Evolutionary conservation across 2,329 filamentous ascomycete genomes (phyloP), one percentile per base, ranked within the genome.

Genomic region (Colletotrichum lupini): DNA sequence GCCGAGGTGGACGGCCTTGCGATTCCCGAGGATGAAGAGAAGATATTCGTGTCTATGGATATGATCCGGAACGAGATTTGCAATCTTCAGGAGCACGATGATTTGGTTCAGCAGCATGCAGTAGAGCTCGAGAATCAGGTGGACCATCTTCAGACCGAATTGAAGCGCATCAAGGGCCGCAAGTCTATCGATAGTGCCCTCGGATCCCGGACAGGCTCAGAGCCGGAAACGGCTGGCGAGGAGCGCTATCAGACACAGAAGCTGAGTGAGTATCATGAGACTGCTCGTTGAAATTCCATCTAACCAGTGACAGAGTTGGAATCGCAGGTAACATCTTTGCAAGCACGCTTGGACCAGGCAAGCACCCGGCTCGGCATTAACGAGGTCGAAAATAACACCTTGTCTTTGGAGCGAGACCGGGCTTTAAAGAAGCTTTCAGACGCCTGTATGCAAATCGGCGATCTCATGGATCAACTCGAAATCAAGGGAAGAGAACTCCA

Each of bases 331-430:
- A 86, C 89, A 59, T 86, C 89, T 24, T 83, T 93, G 49, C 89
- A 92, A 77, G 84, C 87, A 8, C 90, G 89, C 19, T 83, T 94
- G 1, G 90, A 92, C 72, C 87, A 91, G 75, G 86, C 89, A 49
- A 90, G 91, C 67, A 89, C 89, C 57, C 92, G 92, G 78, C 84
- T 89, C 28, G 90, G 87, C 73, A 85, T 90, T n/a, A 86, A 88
- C 46, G 90, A 93, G 63, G 90, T 91, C 65, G 88, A 91, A 74
- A 91, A 89, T 72, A 89, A 92, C 74, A 88, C 90, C 4, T 82
- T 93, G 55, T 86, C 87, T 3, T 86, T 89, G 35, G 92, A 94
- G 80, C 88, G 91, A 35, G 92, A 94, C 76, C 89, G 90, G 59
- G 88, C 92, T 49, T 85, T 92, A 61, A 87, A 87, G 64, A 91